Conservation (phyloP, 805 yeast genomes). For the Ogataea nonfermentans region DNA sequence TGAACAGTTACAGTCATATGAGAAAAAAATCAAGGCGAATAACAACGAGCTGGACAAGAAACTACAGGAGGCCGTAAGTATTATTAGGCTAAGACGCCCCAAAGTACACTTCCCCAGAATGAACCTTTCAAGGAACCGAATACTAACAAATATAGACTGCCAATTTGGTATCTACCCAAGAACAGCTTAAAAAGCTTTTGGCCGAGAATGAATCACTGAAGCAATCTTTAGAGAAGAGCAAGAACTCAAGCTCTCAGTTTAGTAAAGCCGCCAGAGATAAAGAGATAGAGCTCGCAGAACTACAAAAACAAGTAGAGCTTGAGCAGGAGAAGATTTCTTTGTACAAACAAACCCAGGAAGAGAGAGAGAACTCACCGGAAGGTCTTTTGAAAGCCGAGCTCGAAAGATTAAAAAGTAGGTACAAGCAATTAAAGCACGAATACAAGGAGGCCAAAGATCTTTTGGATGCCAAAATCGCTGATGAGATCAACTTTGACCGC, state of each 20-base stretch:
- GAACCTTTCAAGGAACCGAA: neutral
- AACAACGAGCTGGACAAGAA: constrained; percentile 36
- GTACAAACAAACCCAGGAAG: constrained; percentile 1
- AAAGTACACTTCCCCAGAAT: constrained; percentile 15
- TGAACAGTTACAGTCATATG: constrained; percentile 30
- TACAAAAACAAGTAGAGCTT: constrained; percentile 27
- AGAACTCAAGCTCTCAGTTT: constrained; percentile 36
- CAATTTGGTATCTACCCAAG: constrained; percentile 32
- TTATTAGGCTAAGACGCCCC: constrained; percentile 5
- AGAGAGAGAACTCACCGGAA: constrained; percentile 11
- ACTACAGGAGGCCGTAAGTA: constrained; percentile 32
- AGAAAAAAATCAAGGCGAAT: constrained; percentile 31
- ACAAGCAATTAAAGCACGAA: constrained; percentile 44
- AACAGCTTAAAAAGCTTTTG: constrained; percentile 37
- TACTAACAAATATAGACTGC: constrained; percentile 25
- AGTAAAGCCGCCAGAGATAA: constrained; percentile 36
- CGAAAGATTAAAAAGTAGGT: constrained; percentile 28
- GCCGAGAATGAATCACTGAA: constrained; percentile 46
- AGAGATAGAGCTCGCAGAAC: constrained; percentile 34
- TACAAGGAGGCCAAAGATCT: constrained; percentile 41
- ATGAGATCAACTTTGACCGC: constrained; percentile 41
- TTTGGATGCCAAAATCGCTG: constrained; percentile 41
- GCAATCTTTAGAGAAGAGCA: constrained; percentile 37
- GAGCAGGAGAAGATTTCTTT: constrained; percentile 18
- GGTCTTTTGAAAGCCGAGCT: constrained; percentile 26